Evolutionary conservation across 345 rosid genomes (phyloP).

Genomic region (Linum tenue): DNA sequence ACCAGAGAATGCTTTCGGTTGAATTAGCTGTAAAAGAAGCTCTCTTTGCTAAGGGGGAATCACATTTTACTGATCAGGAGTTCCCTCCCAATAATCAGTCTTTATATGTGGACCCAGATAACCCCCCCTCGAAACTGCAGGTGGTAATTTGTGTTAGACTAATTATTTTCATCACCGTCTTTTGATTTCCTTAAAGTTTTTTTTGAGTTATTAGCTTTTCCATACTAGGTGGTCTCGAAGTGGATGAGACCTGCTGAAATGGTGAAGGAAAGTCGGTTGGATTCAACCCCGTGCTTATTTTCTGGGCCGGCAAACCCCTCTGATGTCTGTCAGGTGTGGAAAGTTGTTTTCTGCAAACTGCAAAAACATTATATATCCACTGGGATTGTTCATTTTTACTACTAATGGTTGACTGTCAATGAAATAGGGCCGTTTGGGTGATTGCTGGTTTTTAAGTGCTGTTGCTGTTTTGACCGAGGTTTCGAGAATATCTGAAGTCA

Average conservation of each 20-base stretch:
- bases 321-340: slow-evolving; percentile 96
- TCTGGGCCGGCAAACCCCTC: slow-evolving; percentile 91
- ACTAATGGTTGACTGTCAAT: not conserved
- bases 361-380: no score
- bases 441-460: slow-evolving; percentile 99
- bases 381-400: no score
- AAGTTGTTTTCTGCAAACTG: not conserved
- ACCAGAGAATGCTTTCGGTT: slow-evolving; percentile 93
- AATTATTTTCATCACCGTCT: slow-evolving; percentile 7
- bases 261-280: slow-evolving; percentile 48
- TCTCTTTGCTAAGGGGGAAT: slow-evolving; percentile 76
- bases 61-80: slow-evolving; percentile 88
- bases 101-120: slow-evolving; percentile 66
- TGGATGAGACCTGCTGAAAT: slow-evolving; percentile 96
- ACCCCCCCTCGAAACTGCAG: slow-evolving; percentile 88
- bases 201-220: slow-evolving; percentile 21
- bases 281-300: slow-evolving; percentile 73
- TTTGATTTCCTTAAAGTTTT: slow-evolving; percentile 2
- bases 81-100: slow-evolving; percentile 96
- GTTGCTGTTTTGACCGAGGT: slow-evolving; percentile 95
- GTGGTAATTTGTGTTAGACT: slow-evolving; percentile 28
- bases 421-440: slow-evolving; percentile 88
- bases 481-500: slow-evolving; percentile 87
- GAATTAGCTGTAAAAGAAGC: slow-evolving; percentile 98
- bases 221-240: slow-evolving; percentile 77